A percentile compares a stretch with the other conserved stretches of the same genome.
Evolutionary conservation across 1,284 basidiomycete species (phyloP).

Genomic region (Thecaphora frezii): DNA sequence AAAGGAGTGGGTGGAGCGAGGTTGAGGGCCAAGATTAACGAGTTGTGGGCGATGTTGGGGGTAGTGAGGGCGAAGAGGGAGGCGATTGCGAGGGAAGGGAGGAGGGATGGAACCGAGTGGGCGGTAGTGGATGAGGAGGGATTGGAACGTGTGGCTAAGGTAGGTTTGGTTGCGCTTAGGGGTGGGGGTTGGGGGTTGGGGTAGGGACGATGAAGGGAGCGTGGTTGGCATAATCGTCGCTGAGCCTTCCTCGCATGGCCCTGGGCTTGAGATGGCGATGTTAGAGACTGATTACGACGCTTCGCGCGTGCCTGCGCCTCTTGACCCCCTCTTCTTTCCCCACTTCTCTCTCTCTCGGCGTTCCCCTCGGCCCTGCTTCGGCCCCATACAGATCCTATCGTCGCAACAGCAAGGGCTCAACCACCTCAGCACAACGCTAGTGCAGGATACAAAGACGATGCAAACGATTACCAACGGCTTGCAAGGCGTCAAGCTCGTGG

Average conservation of each 20-base stretch:
- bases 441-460: conserved; percentile 43
- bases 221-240: no score
- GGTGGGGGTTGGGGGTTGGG: no score
- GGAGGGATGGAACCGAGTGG: conserved; percentile 47
- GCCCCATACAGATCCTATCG: conserved; percentile 32
- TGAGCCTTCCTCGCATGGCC: no score
- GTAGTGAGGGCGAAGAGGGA: conserved; percentile 48
- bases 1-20: conserved; percentile 9
- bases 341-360: no score
- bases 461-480: conserved; percentile 48
- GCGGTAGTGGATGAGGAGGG: conserved; percentile 53
- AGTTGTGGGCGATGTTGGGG: conserved; percentile 56
- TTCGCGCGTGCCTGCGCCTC: no score
- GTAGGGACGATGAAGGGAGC: no score
- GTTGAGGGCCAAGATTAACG: conserved; percentile 51
- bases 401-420: conserved; percentile 53
- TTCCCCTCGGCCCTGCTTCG: no score
- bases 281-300: no score
- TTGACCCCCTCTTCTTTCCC: no score
- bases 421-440: conserved; percentile 50
- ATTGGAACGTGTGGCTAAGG: conserved; percentile 44
- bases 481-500: conserved; percentile 45
- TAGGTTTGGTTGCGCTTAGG: no score
- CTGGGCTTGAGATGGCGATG: no score
- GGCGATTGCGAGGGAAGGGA: conserved; percentile 28